Conservation (phyloP, 805 yeast genomes). For the Kodamaea nitidulidarum region DNA sequence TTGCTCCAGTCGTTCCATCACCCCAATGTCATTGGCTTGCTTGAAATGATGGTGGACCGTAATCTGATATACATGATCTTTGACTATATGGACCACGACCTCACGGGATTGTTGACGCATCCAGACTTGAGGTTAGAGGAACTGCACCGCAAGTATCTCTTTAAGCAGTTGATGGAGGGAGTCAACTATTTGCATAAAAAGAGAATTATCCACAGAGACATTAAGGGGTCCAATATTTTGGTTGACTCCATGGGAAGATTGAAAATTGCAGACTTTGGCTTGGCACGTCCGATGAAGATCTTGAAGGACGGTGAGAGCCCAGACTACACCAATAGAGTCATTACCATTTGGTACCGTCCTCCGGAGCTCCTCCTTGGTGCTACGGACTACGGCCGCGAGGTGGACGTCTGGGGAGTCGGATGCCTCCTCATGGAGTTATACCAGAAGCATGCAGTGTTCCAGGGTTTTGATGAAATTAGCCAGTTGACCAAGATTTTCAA, state of each 20-base stretch:
- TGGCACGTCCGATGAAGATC: constrained; percentile 71
- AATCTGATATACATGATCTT: constrained; percentile 82
- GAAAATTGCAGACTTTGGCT: constrained; percentile 78
- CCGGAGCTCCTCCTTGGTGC: constrained; percentile 91
- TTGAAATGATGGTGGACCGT: constrained; percentile 85
- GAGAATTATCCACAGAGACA: constrained; percentile 72
- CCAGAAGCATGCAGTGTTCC: constrained; percentile 71
- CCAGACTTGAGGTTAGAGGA: constrained; percentile 59
- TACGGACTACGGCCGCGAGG: constrained; percentile 83
- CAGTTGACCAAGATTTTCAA: constrained; percentile 75
- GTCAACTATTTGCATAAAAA: constrained; percentile 64
- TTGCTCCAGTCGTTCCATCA: constrained; percentile 80
- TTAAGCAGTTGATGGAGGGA: constrained; percentile 64
- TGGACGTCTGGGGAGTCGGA: constrained; percentile 97
- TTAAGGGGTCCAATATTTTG: constrained; percentile 75
- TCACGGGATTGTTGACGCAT: constrained; percentile 81
- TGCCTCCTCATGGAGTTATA: constrained; percentile 83
- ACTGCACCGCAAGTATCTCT: constrained; percentile 63
- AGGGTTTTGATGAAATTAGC: constrained; percentile 83
- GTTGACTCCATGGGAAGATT: constrained; percentile 58
- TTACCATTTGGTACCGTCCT: constrained; percentile 96
- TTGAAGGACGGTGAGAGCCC: constrained; percentile 50
- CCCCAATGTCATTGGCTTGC: constrained; percentile 71
- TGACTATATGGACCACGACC: constrained; percentile 90
- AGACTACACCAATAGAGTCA: constrained; percentile 91